Base-by-base conservation (phyloP, 768 basidiomycete species). In the Floccularia luteovirens region DNA sequence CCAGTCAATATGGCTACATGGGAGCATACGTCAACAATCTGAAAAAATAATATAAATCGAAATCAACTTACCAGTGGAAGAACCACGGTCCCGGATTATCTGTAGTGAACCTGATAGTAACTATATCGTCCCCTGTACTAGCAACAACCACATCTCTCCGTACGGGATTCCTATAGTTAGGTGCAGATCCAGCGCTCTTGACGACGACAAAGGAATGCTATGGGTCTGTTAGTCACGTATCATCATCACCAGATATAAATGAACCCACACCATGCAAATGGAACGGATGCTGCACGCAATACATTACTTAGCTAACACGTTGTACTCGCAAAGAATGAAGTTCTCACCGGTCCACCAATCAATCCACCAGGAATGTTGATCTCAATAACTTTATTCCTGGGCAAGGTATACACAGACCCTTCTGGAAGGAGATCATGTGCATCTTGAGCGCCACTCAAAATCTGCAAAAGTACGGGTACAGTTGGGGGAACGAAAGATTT, bases 81-180 rank as follows among this genome's bases (percentile, higher is more conserved):
- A 74, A 61, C 71, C 76, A 81, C 5, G 75, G 74, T 3, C 82
- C 84, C 2, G 81, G 57, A 55, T 85, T 85, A 49, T 87, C 74
- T 0, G 82, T 81, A 21, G 56, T 57, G 61, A 82, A 85, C 4
- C 82, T 72, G 31, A 88, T 61, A 0, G 74, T 74, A 17, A 72
- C 69, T 16, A 65, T 64, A 41, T 71, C 71, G 1, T 51, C 54
- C 14, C 43, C 49, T 22, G 45, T 28, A 5, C 66, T 64, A 5
- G 72, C 66, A 39, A 55, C 62, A 25, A 79, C 69, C 2, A 76
- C 75, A 52, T 84, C 81, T n/a, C 79, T 61, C 31, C 64, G 45
- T 32, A 64, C 65, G 0, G 84, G 83, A 54, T 83, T 75, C 12
- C 48, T 47, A 30, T 63, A 72, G 54, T 75, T 74, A 47, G 61